A percentile compares a stretch with the other conserved stretches of the same genome.
These are phyloP conservation scores for Colletotrichum ledebouriae DNA, from an alignment of 2,329 filamentous ascomycete species.

Conservation along the genomic window DNA sequence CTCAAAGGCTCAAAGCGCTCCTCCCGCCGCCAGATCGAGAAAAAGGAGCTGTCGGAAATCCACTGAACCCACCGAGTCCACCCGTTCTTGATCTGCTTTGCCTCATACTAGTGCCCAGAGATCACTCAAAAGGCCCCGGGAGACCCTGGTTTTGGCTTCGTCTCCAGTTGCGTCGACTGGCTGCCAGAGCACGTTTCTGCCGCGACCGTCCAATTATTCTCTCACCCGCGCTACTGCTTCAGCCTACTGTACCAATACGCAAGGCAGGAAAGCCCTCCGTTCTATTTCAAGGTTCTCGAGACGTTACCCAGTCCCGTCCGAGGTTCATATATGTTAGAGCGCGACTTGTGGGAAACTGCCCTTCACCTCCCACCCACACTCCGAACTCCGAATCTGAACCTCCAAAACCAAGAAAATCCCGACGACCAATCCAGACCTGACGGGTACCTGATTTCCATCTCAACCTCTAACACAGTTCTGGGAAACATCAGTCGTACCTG, in stretches of 20 bases:
- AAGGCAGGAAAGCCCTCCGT: constrained; percentile 14
- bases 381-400: constrained; percentile 1
- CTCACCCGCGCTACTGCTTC: constrained; percentile 38
- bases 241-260: constrained; percentile 16
- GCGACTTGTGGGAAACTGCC: constrained; percentile 32
- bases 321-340: constrained; percentile 40
- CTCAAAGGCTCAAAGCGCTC: constrained; percentile 20
- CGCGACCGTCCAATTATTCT: constrained; percentile 33
- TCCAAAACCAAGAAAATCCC: constrained; percentile 24
- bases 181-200: constrained; percentile 19
- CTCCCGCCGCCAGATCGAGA: constrained; percentile 31
- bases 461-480: constrained; percentile 36
- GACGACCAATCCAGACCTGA: constrained; percentile 23
- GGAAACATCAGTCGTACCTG: constrained; percentile 32
- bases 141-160: constrained; percentile 27
- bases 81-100: constrained; percentile 35
- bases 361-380: constrained; percentile 3
- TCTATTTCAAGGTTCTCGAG: constrained; percentile 32
- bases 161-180: constrained; percentile 6
- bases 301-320: constrained; percentile 38
- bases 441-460: constrained; percentile 35
- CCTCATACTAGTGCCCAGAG: constrained; percentile 22
- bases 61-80: constrained; percentile 27
- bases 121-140: constrained; percentile 36
- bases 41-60: constrained; percentile 28